Evolutionary conservation across 2,329 filamentous ascomycete genomes (phyloP).

Genomic region (Huntiella moniliformis): DNA sequence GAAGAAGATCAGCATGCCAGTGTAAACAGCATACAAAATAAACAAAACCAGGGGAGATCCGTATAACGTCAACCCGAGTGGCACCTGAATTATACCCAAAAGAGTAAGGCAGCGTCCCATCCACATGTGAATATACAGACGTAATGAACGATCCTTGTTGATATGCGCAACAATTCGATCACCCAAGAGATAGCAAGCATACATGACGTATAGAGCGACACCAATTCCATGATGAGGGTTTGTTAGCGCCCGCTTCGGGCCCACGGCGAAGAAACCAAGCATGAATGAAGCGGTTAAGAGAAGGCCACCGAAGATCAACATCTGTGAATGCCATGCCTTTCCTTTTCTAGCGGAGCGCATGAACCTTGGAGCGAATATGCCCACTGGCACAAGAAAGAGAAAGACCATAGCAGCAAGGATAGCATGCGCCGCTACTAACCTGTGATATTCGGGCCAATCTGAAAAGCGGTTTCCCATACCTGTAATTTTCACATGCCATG

Average conservation of each 20-base stretch:
- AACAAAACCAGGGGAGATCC: constrained; percentile 75
- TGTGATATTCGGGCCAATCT: constrained; percentile 49
- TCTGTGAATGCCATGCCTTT: constrained; percentile 52
- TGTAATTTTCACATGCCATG: constrained; percentile 16
- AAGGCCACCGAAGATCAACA: constrained; percentile 50
- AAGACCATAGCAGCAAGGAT: constrained; percentile 56
- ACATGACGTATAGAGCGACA: constrained; percentile 55
- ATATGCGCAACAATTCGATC: constrained; percentile 44
- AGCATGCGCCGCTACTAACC: constrained; percentile 51
- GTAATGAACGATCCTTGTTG: constrained; percentile 28
- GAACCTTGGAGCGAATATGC: constrained; percentile 59
- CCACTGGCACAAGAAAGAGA: constrained; percentile 50
- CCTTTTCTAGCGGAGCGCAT: constrained; percentile 43
- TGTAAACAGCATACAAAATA: constrained; percentile 67
- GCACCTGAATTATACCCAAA: constrained; percentile 70
- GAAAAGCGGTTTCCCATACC: constrained; percentile 71
- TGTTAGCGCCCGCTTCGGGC: constrained; percentile 48
- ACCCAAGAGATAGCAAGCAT: constrained; percentile 51
- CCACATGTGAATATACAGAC: constrained; percentile 68
- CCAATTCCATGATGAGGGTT: constrained; percentile 80
- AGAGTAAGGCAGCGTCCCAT: constrained; percentile 59
- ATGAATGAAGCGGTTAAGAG: constrained; percentile 54
- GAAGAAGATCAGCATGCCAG: constrained; percentile 47
- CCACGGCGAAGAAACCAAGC: constrained; percentile 62
- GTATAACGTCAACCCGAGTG: constrained; percentile 77